A percentile compares a stretch with the other conserved stretches of the same genome.
Evolutionary conservation across 2,329 filamentous ascomycete species (phyloP).

Genomic region (Penicillium sp.): DNA sequence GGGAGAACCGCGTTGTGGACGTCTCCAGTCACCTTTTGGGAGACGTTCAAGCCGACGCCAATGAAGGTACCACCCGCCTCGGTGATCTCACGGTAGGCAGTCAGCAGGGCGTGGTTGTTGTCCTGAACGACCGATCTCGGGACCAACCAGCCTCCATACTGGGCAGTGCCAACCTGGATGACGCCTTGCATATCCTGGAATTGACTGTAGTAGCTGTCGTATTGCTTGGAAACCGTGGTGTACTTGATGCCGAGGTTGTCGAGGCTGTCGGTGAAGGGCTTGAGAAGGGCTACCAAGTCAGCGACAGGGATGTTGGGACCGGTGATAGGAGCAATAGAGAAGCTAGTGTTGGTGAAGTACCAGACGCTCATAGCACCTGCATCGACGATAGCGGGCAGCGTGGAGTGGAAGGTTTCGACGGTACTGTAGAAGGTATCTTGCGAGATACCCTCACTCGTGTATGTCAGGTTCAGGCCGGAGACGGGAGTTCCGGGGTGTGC

Average conservation of each 20-base stretch:
- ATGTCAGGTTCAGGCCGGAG: conserved; percentile 47
- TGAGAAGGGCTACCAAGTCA: conserved; percentile 48
- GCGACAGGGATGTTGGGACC: conserved; percentile 47
- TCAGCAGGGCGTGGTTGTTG: conserved; percentile 31
- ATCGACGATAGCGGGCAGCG: conserved; percentile 51
- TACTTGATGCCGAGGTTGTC: conserved; percentile 36
- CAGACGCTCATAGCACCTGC: conserved; percentile 52
- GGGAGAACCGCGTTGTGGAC: conserved; percentile 43
- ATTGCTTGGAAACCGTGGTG: conserved; percentile 28
- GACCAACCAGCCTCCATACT: conserved; percentile 37
- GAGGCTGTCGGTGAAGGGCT: conserved; percentile 46
- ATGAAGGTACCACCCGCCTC: conserved; percentile 36
- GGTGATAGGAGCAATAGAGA: conserved; percentile 47
- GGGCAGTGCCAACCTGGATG: conserved; percentile 40
- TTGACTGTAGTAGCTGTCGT: conserved; percentile 32
- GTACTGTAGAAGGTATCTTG: conserved; percentile 51
- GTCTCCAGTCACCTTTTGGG: conserved; percentile 39
- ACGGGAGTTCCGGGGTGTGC: conserved; percentile 47
- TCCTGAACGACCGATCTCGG: conserved; percentile 35
- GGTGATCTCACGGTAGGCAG: conserved; percentile 35
- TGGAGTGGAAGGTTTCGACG: conserved; percentile 48
- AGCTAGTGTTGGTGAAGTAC: conserved; percentile 52
- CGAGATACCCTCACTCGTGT: conserved; percentile 35
- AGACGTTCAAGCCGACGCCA: conserved; percentile 41
- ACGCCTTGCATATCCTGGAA: conserved; percentile 32